These are phyloP conservation scores for Hypoxylon sp. DNA, from an alignment of 2,329 filamentous ascomycete genomes.

Conservation along the genomic window DNA sequence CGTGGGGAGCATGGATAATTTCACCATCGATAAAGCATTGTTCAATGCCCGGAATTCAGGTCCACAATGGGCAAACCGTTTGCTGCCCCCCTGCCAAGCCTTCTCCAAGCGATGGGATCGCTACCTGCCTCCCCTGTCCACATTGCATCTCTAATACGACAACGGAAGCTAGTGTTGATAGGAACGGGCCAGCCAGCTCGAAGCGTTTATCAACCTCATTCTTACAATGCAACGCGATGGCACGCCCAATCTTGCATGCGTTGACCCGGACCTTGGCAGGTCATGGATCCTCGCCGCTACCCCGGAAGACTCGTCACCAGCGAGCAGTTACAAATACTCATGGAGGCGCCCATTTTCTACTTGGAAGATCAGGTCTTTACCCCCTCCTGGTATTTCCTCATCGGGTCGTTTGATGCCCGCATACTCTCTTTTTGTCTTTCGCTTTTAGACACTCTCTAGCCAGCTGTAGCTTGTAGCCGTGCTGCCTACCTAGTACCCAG, in stretches of 20 bases:
- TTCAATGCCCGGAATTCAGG: conserved; percentile 26
- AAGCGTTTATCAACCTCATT: conserved; percentile 39
- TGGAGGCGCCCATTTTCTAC: conserved; percentile 23
- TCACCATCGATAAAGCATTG: conserved; percentile 40
- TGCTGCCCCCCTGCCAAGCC: conserved; percentile 41
- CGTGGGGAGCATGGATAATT: conserved; percentile 32
- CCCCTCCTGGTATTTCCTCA: conserved; percentile 21
- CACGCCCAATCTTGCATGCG: conserved; percentile 43
- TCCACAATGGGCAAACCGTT: conserved; percentile 15
- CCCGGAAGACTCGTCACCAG: conserved; percentile 14
- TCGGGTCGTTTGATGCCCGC: conserved; percentile 30
- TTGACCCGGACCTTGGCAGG: conserved; percentile 29
- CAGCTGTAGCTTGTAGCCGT: conserved; percentile 25
- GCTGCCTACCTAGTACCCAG: conserved; percentile 29
- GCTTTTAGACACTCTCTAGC: conserved; percentile 27
- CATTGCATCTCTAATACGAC: conserved; percentile 44
- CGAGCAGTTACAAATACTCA: conserved; percentile 45
- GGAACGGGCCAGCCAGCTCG: conserved; percentile 32
- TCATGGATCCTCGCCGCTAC: conserved; percentile 22
- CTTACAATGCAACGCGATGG: conserved; percentile 40
- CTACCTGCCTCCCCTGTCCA: conserved; percentile 30
- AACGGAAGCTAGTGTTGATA: conserved; percentile 45
- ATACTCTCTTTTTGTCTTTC: conserved; percentile 26
- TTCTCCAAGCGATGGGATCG: conserved; percentile 36
- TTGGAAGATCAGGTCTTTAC: conserved; percentile 15